Percentiles rank a stretch among this genome's conserved stretches.
Conservation (phyloP, 2,329 filamentous ascomycete genomes). For the Neonectria sp. region DNA sequence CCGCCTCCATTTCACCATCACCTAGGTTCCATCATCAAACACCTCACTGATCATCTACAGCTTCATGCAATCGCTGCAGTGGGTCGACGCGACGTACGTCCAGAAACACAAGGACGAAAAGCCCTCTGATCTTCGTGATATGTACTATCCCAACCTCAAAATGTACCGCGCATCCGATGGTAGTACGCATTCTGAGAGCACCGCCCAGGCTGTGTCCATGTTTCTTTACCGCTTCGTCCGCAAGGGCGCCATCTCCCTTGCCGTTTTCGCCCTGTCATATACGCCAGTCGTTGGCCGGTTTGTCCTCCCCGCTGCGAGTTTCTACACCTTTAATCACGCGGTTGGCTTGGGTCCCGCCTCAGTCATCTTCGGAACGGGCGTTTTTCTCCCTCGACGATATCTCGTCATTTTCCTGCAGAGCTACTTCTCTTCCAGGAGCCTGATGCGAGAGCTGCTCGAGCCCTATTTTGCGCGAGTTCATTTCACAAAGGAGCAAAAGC, state of each 20-base stretch:
- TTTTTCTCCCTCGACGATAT: constrained; percentile 85
- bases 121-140: constrained; percentile 76
- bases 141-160: constrained; percentile 88
- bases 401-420: constrained; percentile 91
- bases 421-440: constrained; percentile 90
- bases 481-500: constrained; percentile 86
- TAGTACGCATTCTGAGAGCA: constrained; percentile 65
- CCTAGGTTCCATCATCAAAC: not conserved
- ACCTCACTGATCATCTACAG: constrained; percentile 58
- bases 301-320: constrained; percentile 90
- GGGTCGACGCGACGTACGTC: constrained; percentile 93
- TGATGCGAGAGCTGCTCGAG: constrained; percentile 94
- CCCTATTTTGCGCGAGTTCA: constrained; percentile 92
- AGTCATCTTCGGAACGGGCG: constrained; percentile 83
- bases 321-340: constrained; percentile 91
- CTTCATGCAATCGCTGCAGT: constrained; percentile 94
- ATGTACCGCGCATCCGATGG: constrained; percentile 69
- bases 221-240: constrained; percentile 82
- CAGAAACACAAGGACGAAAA: constrained; percentile 88
- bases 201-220: constrained; percentile 70
- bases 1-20: not conserved
- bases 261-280: constrained; percentile 83
- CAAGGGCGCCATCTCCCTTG: constrained; percentile 82
- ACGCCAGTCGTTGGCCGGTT: constrained; percentile 85
- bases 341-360: constrained; percentile 87